These are phyloP conservation scores for Aspergillus viridinutans DNA, from an alignment of 2,329 filamentous ascomycete genomes.

Conservation along the genomic window DNA sequence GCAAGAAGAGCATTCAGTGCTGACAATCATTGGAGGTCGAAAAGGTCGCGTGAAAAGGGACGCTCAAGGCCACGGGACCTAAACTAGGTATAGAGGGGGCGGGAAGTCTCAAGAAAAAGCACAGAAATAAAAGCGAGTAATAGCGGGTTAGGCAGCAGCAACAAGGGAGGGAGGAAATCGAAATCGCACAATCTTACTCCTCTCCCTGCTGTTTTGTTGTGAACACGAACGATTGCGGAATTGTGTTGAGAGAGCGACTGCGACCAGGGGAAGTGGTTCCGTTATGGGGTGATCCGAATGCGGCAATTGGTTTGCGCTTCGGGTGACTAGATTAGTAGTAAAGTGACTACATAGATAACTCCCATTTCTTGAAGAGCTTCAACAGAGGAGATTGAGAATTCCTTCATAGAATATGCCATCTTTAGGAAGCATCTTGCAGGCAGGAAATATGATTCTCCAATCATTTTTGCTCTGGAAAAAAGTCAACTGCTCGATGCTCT, in stretches of 20 bases:
- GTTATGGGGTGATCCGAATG: slow-evolving; percentile 13
- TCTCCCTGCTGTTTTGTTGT: slow-evolving; percentile 4
- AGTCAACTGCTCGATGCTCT: no score
- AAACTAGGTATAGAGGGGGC: background rate
- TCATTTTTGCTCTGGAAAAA: no score
- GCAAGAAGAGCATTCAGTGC: slow-evolving; percentile 5
- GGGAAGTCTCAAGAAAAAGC: background rate
- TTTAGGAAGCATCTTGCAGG: no score
- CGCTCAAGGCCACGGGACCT: background rate
- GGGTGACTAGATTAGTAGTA: slow-evolving; percentile 1
- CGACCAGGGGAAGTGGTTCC: slow-evolving; percentile 10
- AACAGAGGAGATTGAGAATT: no score
- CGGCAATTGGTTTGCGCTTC: slow-evolving; percentile 13
- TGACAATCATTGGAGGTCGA: background rate
- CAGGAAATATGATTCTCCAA: no score
- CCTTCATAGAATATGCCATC: no score
- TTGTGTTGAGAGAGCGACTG: slow-evolving; percentile 4
- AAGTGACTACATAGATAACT: no score
- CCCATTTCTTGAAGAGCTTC: no score
- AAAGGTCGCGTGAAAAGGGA: background rate
- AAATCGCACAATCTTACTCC: background rate
- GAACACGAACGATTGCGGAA: slow-evolving; percentile 1
- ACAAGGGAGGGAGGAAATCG: background rate
- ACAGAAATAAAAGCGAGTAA: background rate
- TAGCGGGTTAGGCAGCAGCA: background rate